Evolutionary conservation across 148 eudicot species (phyloP).

Genomic region (Dianthus caryophyllus): DNA sequence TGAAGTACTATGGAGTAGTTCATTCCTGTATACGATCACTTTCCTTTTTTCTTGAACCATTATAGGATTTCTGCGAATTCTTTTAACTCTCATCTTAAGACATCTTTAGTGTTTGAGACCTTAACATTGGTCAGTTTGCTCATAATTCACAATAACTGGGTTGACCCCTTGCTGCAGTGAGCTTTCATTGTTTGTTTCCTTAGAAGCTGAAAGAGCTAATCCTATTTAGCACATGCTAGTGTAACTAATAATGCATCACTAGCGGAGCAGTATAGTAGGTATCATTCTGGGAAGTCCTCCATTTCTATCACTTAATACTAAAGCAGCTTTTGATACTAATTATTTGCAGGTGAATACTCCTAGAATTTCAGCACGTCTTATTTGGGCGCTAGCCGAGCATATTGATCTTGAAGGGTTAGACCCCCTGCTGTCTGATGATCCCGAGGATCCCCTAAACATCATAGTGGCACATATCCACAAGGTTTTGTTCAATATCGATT

Average conservation of each 20-base stretch:
- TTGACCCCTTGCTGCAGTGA: not conserved
- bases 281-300: not conserved
- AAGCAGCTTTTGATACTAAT: not conserved
- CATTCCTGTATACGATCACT: not conserved
- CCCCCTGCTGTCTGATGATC: constrained; percentile 96
- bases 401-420: constrained; percentile 93
- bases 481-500: constrained; percentile 72
- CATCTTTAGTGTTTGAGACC: not conserved
- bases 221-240: not conserved
- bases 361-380: constrained; percentile 75
- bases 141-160: not conserved
- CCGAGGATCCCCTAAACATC: constrained; percentile 85
- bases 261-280: not conserved
- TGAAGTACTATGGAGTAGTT: no score
- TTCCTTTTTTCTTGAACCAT: not conserved
- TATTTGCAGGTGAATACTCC: constrained; percentile 80
- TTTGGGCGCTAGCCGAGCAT: constrained; percentile 93
- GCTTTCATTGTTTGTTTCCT: not conserved
- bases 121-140: not conserved
- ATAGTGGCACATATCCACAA: constrained; percentile 79
- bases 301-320: not conserved
- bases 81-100: not conserved
- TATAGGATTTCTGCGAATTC: not conserved
- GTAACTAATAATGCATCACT: not conserved
- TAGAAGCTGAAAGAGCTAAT: not conserved